Evolutionary conservation across 148 eudicot genomes (phyloP), one percentile per base, ranked within the genome.

Genomic region (Rheum nobile): DNA sequence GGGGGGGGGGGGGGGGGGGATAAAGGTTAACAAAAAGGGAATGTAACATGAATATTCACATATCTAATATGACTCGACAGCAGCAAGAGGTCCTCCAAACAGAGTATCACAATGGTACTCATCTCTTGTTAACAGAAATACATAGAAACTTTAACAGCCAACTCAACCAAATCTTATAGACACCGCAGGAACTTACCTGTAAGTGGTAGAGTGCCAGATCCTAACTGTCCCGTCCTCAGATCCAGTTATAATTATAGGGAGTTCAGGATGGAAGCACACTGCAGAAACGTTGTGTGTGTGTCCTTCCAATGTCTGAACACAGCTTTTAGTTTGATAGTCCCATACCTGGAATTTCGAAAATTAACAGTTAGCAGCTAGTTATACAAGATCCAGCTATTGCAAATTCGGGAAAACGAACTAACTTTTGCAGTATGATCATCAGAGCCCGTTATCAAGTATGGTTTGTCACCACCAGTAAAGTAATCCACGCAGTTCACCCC

Each of bases 361-460:
- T 47, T 38, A 5, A 31, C 54, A 12, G 16, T 28, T 44, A 47
- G 22, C 24, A 35, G n/a, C 12, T 7, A 52, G 41, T 73, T 75
- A 6, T 37, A 17, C 28, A 44, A 24, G 38, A 72, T 44, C 63
- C 35, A 19, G 48, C 37, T 35, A 55, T 38, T 43, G 31, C 72
- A 72, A 37, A 11, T 41, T 12, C 67, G 24, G 43, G 31, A 74
- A 38, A 37, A 73, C 16, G 14, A 21, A 38, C 67, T 73, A 29
- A 85, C 97, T 91, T 91, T 91, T 46, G 91, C 85, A 41, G 92
- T 91, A 68, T 81, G 87, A 67, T 91, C 97, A 85, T 91, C 97
- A 47, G 97, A 88, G 75, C 94, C 97, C 68, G 89, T 85, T 10
- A 89, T 85, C 39, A 91, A 75, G 81, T 80, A 86, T 47, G 89